Evolutionary conservation across 1,284 basidiomycete genomes (phyloP), one percentile per base, ranked within the genome.

Genomic region (Cystobasidiaceae sp.): DNA sequence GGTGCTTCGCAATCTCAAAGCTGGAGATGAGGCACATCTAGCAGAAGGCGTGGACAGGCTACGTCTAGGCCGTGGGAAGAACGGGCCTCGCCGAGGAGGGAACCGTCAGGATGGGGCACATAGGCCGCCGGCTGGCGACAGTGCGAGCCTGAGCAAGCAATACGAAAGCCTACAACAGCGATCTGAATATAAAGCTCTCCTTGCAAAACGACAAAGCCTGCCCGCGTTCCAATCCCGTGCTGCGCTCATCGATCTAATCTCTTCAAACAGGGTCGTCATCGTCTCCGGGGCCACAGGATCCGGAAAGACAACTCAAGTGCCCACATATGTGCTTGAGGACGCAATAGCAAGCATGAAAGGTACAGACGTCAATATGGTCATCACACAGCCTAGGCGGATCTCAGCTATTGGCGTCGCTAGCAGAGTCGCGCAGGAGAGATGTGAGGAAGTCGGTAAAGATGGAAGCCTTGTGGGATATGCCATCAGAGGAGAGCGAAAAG

Each of bases 341-440:
- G 82, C 89, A 49, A 93, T 96, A 66, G 71, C 78, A 7, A 77
- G 81, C 0, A 80, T 81, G 4, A 77, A 79, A 32, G 91, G 90
- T 9, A 84, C 86, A 13, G 80, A 81, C 33, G 85, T 86, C 41
- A 88, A 84, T 23, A 92, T 97, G 57, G 80, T 97, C 46, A 82
- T 94, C 13, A 96, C 93, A 1, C 93, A 97, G 74, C 93, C 93
- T 15, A 84, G 93, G 23, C 83, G 92, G 72, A 84, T 97, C 13
- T 89, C 90, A 25, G 93, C 93, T 0, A 86, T 94, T 67, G 90
- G 90, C 3, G 89, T 97, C 4, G 89, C 93, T 2, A 82, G 86
- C 17, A 86, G 93, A 61, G 93, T 97, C 15, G 89, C 90, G 5
- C 79, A 86, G 41, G 93, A 97, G 75, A 83, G 92, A 2, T 79